Evolutionary conservation across 139 green algal species (phyloP).

Genomic region (Pleodorina starrii): DNA sequence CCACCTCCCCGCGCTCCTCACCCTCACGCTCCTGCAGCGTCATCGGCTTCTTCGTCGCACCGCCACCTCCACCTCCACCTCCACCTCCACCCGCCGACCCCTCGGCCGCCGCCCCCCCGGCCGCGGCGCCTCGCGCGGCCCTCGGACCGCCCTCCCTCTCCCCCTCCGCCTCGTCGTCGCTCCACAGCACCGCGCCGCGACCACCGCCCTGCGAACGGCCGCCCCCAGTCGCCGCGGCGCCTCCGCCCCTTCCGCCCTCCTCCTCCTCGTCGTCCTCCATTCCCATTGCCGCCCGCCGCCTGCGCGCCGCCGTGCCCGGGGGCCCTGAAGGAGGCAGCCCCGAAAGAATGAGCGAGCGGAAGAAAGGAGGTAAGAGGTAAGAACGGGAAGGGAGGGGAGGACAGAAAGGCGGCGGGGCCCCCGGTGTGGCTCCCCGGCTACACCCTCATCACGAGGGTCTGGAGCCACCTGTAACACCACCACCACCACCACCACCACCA

Average conservation of each 20-base stretch:
- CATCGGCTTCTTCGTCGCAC: background rate
- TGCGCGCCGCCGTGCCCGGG: background rate
- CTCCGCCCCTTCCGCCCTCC: no score
- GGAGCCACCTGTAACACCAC: no score
- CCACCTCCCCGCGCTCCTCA: background rate
- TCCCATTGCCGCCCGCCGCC: background rate
- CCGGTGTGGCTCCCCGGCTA: no score
- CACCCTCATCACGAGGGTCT: no score
- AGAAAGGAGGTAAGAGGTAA: no score
- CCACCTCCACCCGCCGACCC: background rate
- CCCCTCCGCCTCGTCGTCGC: slow-evolving; percentile 22
- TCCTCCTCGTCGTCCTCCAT: slow-evolving; percentile 7
- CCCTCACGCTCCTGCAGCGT: slow-evolving; percentile 43
- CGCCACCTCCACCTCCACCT: background rate
- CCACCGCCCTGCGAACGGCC: background rate
- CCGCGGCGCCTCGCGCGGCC: background rate
- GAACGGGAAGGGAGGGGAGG: no score
- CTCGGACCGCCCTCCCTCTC: background rate
- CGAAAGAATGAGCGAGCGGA: no score
- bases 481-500: no score
- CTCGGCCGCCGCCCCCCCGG: background rate
- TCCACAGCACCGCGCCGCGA: background rate
- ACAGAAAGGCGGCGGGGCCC: background rate
- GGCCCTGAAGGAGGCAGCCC: background rate
- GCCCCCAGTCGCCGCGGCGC: background rate